Evolutionary conservation across 1,284 basidiomycete genomes (phyloP), one percentile per base, ranked within the genome.

Genomic region (Puccinia novopanici): DNA sequence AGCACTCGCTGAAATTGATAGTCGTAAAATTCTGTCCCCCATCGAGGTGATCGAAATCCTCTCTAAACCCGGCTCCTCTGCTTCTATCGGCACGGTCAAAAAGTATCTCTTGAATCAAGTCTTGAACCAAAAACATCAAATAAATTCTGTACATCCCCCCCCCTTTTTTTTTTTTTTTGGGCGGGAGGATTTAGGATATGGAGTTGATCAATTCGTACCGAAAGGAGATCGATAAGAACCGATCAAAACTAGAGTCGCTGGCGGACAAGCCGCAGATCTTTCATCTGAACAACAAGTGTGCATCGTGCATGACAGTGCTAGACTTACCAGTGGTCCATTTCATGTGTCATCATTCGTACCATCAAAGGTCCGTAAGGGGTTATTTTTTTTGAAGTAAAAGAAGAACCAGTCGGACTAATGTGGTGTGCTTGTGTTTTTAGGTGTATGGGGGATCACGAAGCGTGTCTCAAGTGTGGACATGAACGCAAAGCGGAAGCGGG

Each of bases 261-360:
- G 89, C 91, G 0, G 89, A 90, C 19, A 89, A 91, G 74, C 93
- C 95, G 0, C 89, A 91, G 19, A 92, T 98, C 24, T 97, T 98
- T 88, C 95, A 98, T 84, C 92, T 95, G 83, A 78, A 70, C 48
- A 95, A 94, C 4, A 89, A 93, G 55, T 99, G 96, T 86, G 91
- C 93, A 19, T 89, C 91, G 5, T 98, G 97, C 85, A 70, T 70
- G 3, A 93, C 91, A 0, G 92, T 93, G 84, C 89, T 98, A 81
- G 95, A 98, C 85, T 89, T 98, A 24, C 96, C 96, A 0, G 92
- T 90, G 81, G 89, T 98, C 4, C 95, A 99, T 86, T 99, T 98
- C 84, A 97, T 98, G 95, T 99, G 95, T 87, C 92, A 92, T 84
- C 96, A 99, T 86, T 94, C 92, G 82, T 99, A 94, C 87, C 97